Conservation (phyloP, 257 asterid genomes). For the Cruciata laevipes region DNA sequence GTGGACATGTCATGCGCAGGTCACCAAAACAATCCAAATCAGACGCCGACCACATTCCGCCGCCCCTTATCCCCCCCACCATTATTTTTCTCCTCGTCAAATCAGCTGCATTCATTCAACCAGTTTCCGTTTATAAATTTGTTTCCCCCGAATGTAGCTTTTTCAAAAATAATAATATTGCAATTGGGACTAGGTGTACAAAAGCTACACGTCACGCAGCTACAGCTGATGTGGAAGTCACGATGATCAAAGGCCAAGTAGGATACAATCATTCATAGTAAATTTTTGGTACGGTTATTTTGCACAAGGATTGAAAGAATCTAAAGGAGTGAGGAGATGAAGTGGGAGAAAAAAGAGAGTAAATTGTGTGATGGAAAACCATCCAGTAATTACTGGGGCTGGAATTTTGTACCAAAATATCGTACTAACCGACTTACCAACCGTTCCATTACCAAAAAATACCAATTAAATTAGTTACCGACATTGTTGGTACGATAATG, state of each 20-base stretch:
- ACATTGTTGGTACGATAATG: too few relatives aligned
- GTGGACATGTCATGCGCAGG: neutral
- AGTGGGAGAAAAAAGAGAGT: too few relatives aligned
- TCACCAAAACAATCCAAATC: neutral
- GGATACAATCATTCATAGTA: neutral
- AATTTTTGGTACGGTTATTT: too few relatives aligned
- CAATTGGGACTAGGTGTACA: neutral
- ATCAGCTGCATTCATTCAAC: neutral
- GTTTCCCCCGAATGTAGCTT: neutral
- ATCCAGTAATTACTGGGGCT: too few relatives aligned
- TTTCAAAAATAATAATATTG: neutral
- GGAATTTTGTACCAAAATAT: too few relatives aligned
- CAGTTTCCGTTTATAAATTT: too few relatives aligned
- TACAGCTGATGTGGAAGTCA: neutral
- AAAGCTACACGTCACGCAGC: neutral
- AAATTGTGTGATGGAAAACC: too few relatives aligned
- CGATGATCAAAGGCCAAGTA: neutral
- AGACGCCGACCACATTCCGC: neutral
- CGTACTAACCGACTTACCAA: too few relatives aligned
- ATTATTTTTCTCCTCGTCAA: neutral
- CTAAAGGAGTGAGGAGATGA: too few relatives aligned
- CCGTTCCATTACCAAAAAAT: too few relatives aligned
- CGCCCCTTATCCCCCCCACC: neutral
- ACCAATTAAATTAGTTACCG: too few relatives aligned
- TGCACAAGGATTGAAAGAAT: too few relatives aligned